These are phyloP conservation scores for Hirsutella rhossiliensis DNA, from an alignment of 2,329 filamentous ascomycete genomes.

Conservation along the genomic window DNA sequence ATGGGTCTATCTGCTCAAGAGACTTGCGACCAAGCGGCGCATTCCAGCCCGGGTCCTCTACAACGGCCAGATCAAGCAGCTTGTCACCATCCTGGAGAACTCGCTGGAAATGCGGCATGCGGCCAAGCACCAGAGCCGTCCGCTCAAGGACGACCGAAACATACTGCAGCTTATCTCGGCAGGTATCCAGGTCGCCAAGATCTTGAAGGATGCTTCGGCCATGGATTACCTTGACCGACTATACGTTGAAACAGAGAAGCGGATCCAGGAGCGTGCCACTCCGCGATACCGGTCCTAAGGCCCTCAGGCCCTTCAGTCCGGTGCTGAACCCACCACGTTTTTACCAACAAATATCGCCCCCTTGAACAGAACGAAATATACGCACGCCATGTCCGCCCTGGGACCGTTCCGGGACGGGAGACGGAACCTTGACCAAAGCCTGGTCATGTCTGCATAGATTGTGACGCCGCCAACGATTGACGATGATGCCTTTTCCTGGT, in stretches of 20 bases:
- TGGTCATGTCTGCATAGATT: neutral
- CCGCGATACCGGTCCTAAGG: slow-evolving; percentile 19
- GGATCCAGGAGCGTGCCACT: slow-evolving; percentile 56
- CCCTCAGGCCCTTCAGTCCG: slow-evolving; percentile 4
- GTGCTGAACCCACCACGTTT: slow-evolving; percentile 9
- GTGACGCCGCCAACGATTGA: slow-evolving; percentile 2
- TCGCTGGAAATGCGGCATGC: slow-evolving; percentile 80
- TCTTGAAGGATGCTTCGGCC: slow-evolving; percentile 70
- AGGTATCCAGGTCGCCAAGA: slow-evolving; percentile 77
- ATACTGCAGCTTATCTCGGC: slow-evolving; percentile 80
- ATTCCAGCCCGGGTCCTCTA: slow-evolving; percentile 77
- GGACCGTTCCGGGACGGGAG: too few species aligned
- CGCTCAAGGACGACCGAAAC: slow-evolving; percentile 79
- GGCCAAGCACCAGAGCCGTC: slow-evolving; percentile 70
- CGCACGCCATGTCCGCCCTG: too few species aligned
- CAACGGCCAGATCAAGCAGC: slow-evolving; percentile 84
- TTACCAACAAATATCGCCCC: neutral
- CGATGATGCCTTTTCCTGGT: slow-evolving; percentile 4
- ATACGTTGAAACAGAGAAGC: slow-evolving; percentile 70
- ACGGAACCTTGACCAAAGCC: neutral
- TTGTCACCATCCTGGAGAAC: slow-evolving; percentile 80
- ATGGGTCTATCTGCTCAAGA: slow-evolving; percentile 80
- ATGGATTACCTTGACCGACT: slow-evolving; percentile 74
- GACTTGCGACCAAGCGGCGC: slow-evolving; percentile 72
- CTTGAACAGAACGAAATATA: neutral